Conservation (phyloP, 2,329 filamentous ascomycete species). For the Aureobasidium zeae region DNA sequence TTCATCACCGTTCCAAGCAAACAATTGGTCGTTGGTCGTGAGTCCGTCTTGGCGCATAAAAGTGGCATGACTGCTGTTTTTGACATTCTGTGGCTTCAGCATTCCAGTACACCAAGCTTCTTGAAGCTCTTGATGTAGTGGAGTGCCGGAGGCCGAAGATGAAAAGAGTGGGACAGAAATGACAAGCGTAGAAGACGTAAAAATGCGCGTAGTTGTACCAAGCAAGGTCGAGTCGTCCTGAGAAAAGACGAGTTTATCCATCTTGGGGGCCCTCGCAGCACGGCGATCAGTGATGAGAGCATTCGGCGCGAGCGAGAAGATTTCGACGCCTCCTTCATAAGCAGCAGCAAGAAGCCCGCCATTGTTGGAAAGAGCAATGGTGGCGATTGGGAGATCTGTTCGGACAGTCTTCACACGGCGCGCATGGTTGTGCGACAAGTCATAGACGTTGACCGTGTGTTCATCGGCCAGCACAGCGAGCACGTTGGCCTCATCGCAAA, state of each 20-base stretch:
- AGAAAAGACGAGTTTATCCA: slow-evolving; percentile 30
- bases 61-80: slow-evolving; percentile 30
- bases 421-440: slow-evolving; percentile 55
- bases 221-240: slow-evolving; percentile 30
- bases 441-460: slow-evolving; percentile 76
- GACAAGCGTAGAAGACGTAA: slow-evolving; percentile 28
- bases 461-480: slow-evolving; percentile 72
- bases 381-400: slow-evolving; percentile 66
- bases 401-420: slow-evolving; percentile 59
- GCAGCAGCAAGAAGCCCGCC: slow-evolving; percentile 76
- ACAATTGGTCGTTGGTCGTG: slow-evolving; percentile 28
- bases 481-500: slow-evolving; percentile 64
- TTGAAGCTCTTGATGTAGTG: slow-evolving; percentile 30
- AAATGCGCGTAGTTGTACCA: slow-evolving; percentile 30
- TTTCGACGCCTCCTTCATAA: slow-evolving; percentile 78
- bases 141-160: slow-evolving; percentile 22
- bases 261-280: slow-evolving; percentile 28
- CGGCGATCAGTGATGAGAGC: slow-evolving; percentile 35
- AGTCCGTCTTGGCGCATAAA: slow-evolving; percentile 28
- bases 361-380: slow-evolving; percentile 71
- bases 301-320: slow-evolving; percentile 61
- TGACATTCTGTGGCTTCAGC: slow-evolving; percentile 31
- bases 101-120: slow-evolving; percentile 32
- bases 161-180: slow-evolving; percentile 30
- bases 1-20: slow-evolving; percentile 30